Evolutionary conservation across 768 basidiomycete species (phyloP), one percentile per base, ranked within the genome.

Genomic region (Royoungia palumana): DNA sequence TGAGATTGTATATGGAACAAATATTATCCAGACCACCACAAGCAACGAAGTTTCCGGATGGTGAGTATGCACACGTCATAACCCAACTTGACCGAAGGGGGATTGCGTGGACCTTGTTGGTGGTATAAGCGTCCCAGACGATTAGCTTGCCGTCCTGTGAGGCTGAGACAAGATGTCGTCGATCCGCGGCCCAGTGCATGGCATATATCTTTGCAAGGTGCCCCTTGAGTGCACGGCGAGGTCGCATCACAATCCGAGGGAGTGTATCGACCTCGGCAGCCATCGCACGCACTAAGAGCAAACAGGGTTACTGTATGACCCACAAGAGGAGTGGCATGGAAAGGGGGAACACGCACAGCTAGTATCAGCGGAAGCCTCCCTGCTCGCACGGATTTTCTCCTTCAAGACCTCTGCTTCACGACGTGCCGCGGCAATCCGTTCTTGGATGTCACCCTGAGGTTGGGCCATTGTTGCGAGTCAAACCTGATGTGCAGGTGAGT

Each of bases 51-150:
- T 90, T 94, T 42, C 96, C 95, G 16, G 90, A 91, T 5, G 96
- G 95, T 19, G 96, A 87, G 72, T 97, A 98, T 43, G 95, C 95
- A 67, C 95, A 99, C 44, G 95, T 99, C 95, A 99, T 99, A 72
- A 99, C 95, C 95, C 95, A 99, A 65, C 90, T 93, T 39, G 94
- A 96, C 44, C 95, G 86, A 40, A 99, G 76, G 43, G 95, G 95
- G 67, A 99, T 99, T 59, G 95, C 95, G 65, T 99, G 96, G 51
- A 99, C 95, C 76, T 99, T 99, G 81, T 99, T 99, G 50, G 94
- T 96, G n/a, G 95, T 98, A 72, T 98, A 98, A 43, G 95, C 95
- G 70, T 99, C 95, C 95, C 95, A 99, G 46, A 99, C 95, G 66
- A 99, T 98, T 50, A 99, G 82, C 71, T 99, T 99, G 45, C 95